Evolutionary conservation across 176 grass and related monocot species (phyloP), one percentile per base, ranked within the genome.

Genomic region (Cocos nucifera): DNA sequence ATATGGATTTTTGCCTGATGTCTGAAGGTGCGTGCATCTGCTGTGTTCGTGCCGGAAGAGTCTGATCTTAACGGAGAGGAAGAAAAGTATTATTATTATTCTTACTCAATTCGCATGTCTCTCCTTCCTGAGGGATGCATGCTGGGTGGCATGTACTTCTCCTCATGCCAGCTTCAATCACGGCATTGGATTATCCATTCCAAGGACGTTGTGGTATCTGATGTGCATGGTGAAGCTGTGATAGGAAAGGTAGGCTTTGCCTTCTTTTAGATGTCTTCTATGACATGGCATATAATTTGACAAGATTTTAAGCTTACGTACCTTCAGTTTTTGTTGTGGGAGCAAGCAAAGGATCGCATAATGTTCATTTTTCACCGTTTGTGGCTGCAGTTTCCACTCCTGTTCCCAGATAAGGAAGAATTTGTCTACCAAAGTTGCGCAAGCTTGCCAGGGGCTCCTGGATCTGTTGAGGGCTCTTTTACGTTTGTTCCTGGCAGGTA

Each of bases 401-500:
- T 98, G 50, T 63, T 71, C 53, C 79, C 87, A 63, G 78, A 72
- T 6, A 27, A 61, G 73, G 84, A 83, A 63, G 93, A 98, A 74
- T 98, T 92, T 74, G 81, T 98, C 21, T 98, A 92, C 9, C 81
- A 98, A 68, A 98, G 93, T 67, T 90, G 87, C 69, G 67, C 73
- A 9, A 64, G 70, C 1, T 19, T 92, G 57, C 66, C 76, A 0
- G 58, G 20, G 54, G 61, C 50, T 51, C 77, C 76, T 61, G 93
- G 93, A 78, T 98, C 84, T 60, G 75, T 98, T 19, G 84, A 89
- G 49, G 93, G 93, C 5, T 92, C 87, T 26, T 81, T 98, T 56
- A 74, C 81, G 27, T 92, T 98, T 80, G 81, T 98, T 72, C 87
- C 84, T 71, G 87, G 93, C 56, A 98, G 75, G 93, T 98, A 92